Evolutionary conservation across 2,329 filamentous ascomycete genomes (phyloP), one percentile per base, ranked within the genome.

Genomic region (Fusarium kyushuense): DNA sequence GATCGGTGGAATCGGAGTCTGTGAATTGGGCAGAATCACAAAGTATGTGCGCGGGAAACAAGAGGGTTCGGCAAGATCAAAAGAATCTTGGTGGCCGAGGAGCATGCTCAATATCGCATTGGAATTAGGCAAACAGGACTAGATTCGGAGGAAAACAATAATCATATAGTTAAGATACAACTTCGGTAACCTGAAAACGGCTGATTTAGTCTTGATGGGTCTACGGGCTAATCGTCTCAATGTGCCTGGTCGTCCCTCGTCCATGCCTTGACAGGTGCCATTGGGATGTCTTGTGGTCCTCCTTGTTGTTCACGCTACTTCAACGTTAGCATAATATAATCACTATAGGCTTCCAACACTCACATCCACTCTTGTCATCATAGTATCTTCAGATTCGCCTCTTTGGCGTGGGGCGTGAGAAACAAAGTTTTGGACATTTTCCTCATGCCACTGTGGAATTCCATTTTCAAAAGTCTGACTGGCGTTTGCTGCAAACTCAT

Each of bases 1-100:
- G 79, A 79, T 81, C 41, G 77, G 78, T 0, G 75, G 72, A 0
- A 76, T 78, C 5, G 79, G 79, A 0, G 59, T 59, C 6, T 80
- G 76, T 75, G 79, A 81, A 59, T 55, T 81, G 29, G 62, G 67
- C 0, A 59, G 76, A 25, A 59, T 78, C 1, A 63, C 78, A 0
- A 63, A 57, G 14, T 59, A 66, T 9, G 57, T 74, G 56, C 49
- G 54, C 6, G 27, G 52, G 2, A 47, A 54, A 27, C 23, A 3
- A 27, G 2, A 32, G 21, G 2, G 71, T 73, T 58, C 42, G 54
- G 3, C 21, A 5, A 23, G 17, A 9, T 19, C n/a, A 0, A 29
- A 45, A 8, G 52, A 36, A 2, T 57, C 23, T 35, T 80, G 79
- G 79, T 80, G 79, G 79, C 79, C 79, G 0, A 72, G 75, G 43